phyloP scores from a whole-genome alignment of 2,329 filamentous ascomycete genomes.

The Trichophyton benhamiae region DNA sequence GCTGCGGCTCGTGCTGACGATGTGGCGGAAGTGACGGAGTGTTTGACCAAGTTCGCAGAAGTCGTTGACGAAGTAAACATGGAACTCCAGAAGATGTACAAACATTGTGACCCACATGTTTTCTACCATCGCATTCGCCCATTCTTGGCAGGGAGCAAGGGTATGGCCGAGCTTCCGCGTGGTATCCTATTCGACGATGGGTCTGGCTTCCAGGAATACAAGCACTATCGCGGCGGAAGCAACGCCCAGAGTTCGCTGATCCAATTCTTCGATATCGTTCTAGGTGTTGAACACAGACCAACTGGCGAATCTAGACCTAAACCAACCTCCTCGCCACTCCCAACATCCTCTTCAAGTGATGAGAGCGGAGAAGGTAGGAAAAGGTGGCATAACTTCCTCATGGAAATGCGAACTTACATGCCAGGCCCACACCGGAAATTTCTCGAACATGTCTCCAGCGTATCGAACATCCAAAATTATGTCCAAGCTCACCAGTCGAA shows the following conservation, averaged over 20 bases:
- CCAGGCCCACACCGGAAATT: constrained; percentile 84
- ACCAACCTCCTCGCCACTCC: constrained; percentile 13
- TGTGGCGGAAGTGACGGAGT: constrained; percentile 57
- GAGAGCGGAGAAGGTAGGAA: constrained; percentile 35
- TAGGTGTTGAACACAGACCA: constrained; percentile 80
- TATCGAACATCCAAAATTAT: constrained; percentile 79
- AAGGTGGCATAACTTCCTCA: constrained; percentile 75
- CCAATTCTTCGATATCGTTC: constrained; percentile 89
- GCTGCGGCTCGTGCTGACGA: constrained; percentile 62
- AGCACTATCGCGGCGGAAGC: constrained; percentile 83
- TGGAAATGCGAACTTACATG: constrained; percentile 97
- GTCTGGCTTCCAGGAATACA: constrained; percentile 53
- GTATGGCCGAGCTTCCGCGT: constrained; percentile 82
- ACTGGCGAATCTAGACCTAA: constrained; percentile 53
- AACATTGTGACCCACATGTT: constrained; percentile 83
- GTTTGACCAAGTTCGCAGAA: constrained; percentile 73
- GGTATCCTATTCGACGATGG: constrained; percentile 83
- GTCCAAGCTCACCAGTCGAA: constrained; percentile 54
- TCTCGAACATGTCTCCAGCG: constrained; percentile 61
- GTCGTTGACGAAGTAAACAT: constrained; percentile 70
- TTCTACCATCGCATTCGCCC: constrained; percentile 97
- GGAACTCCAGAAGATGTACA: constrained; percentile 80
- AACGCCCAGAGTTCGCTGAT: constrained; percentile 96
- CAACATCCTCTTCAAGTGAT: constrained; percentile 36
- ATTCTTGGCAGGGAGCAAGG: constrained; percentile 90